Conservation (phyloP, 805 yeast genomes). For the Starmerella davenportii region DNA sequence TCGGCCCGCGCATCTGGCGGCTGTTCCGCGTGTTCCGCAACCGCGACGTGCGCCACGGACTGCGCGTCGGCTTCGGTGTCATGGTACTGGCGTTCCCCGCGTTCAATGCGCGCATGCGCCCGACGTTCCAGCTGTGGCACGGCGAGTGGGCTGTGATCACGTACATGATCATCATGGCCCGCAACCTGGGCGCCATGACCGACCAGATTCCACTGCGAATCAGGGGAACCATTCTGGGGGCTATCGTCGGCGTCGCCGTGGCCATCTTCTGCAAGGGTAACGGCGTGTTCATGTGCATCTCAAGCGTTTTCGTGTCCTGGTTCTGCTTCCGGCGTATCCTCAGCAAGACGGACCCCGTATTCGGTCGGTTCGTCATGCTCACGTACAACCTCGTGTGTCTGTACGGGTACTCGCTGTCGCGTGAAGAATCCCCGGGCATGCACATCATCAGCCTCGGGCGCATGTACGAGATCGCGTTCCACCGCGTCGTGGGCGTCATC, state of each 20-base stretch:
- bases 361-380: conserved; percentile 41
- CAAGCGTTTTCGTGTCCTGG: conserved; percentile 26
- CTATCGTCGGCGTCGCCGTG: conserved; percentile 36
- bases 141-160: conserved; percentile 79
- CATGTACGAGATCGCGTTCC: conserved; percentile 66
- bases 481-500: conserved; percentile 54
- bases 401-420: conserved; percentile 52
- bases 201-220: conserved; percentile 38
- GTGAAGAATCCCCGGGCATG: conserved; percentile 32
- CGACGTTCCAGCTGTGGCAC: conserved; percentile 43
- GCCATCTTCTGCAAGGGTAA: conserved; percentile 31
- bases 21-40: conserved; percentile 34
- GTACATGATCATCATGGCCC: conserved; percentile 67
- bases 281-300: conserved; percentile 34
- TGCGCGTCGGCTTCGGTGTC: conserved; percentile 66
- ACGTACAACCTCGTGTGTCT: conserved; percentile 65
- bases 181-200: conserved; percentile 68
- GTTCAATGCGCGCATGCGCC: conserved; percentile 37
- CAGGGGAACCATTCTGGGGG: conserved; percentile 60
- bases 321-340: conserved; percentile 39
- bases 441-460: conserved; percentile 51
- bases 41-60: conserved; percentile 59
- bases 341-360: conserved; percentile 25
- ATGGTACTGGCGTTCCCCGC: conserved; percentile 49
- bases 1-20: conserved; percentile 22